A percentile compares a stretch with the other conserved stretches of the same genome.
Conservation (phyloP, 73 alveolate genomes). For the Paramecium pentaurelia region DNA sequence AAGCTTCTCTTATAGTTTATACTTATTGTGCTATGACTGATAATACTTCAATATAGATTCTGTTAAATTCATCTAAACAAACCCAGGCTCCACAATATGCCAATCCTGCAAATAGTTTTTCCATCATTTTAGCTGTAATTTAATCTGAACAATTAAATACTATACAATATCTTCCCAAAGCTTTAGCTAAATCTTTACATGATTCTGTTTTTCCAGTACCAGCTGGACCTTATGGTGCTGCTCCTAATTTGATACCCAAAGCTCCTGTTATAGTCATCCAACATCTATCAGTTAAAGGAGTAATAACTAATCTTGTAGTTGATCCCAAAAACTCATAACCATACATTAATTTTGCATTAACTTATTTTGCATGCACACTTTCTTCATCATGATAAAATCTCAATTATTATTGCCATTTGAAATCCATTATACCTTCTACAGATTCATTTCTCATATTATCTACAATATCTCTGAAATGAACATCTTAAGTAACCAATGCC, state of each 20-base stretch:
- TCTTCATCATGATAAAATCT: conserved; percentile 91
- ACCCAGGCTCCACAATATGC: conserved; percentile 96
- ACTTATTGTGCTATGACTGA: conserved; percentile 97
- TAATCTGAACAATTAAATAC: conserved; percentile 91
- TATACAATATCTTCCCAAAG: conserved; percentile 85
- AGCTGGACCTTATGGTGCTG: conserved; percentile 92
- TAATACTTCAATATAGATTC: conserved; percentile 96
- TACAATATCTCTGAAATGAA: conserved; percentile 88
- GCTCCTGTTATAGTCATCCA: conserved; percentile 95
- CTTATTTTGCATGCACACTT: conserved; percentile 76
- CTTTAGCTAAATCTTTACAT: conserved; percentile 88
- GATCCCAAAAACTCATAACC: conserved; percentile 99
- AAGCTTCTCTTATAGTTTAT: conserved; percentile 93
- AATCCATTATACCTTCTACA: conserved; percentile 66
- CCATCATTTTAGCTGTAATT: conserved; percentile 84
- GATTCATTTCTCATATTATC: conserved; percentile 65
- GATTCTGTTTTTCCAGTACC: conserved; percentile 92
- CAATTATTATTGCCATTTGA: conserved; percentile 86
- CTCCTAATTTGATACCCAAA: conserved; percentile 81
- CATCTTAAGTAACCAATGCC: conserved; percentile 94
- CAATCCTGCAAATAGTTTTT: conserved; percentile 86
- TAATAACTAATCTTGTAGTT: conserved; percentile 90
- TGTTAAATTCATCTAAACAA: conserved; percentile 98
- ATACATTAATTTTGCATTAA: conserved; percentile 84
- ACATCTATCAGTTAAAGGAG: conserved; percentile 96